These are phyloP conservation scores for Paratinospora sagittata DNA, from an alignment of 164 flowering plant species.

Conservation along the genomic window DNA sequence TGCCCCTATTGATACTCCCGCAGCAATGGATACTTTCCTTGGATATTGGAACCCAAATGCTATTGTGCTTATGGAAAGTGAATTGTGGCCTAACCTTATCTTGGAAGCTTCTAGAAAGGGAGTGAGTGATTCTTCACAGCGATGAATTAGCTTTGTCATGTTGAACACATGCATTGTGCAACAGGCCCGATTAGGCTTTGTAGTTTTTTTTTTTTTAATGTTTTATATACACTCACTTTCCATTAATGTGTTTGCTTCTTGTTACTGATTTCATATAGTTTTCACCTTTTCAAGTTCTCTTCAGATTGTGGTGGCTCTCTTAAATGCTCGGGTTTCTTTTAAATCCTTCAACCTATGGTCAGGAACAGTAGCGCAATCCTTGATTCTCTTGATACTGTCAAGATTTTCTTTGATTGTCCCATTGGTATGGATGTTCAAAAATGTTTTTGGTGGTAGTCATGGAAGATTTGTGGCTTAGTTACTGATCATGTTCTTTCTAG, in stretches of 20 bases:
- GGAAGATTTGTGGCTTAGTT: background rate
- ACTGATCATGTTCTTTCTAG: conserved; percentile 18
- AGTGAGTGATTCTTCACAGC: conserved; percentile 39
- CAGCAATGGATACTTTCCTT: conserved; percentile 65
- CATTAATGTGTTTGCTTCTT: background rate
- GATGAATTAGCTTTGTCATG: background rate
- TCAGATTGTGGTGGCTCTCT: conserved; percentile 64
- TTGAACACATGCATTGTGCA: background rate
- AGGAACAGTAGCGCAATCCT: conserved; percentile 40
- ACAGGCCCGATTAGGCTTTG: too few species aligned
- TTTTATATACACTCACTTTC: too few species aligned
- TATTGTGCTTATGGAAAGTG: conserved; percentile 71
- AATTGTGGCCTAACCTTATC: conserved; percentile 95
- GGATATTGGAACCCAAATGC: conserved; percentile 83
- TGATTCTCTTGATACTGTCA: conserved; percentile 72
- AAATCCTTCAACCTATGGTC: conserved; percentile 77
- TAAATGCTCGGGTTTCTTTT: conserved; percentile 81
- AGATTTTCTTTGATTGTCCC: conserved; percentile 81
- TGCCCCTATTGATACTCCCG: conserved; percentile 81
- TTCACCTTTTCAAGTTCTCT: conserved; percentile 15
- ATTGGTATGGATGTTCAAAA: conserved; percentile 46
- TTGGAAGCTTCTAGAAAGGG: conserved; percentile 63
- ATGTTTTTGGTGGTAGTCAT: background rate
- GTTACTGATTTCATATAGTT: conserved; percentile 10
- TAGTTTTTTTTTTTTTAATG: too few species aligned